Evolutionary conservation across 176 grass and related monocot species (phyloP).

Genomic region (Lolium multiflorum): DNA sequence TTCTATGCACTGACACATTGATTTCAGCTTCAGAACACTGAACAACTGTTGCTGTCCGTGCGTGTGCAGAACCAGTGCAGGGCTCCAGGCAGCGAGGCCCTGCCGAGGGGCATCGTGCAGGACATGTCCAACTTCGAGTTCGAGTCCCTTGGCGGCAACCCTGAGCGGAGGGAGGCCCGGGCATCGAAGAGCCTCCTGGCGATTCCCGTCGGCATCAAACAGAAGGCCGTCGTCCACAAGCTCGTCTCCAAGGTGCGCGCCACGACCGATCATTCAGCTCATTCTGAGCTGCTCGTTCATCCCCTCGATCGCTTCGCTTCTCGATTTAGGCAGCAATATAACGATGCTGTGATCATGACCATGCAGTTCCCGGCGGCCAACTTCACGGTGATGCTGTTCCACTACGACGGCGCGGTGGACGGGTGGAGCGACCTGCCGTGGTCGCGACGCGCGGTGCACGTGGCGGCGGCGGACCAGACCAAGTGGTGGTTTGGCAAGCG

Average conservation of each 20-base stretch:
- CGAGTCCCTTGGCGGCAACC: constrained; percentile 60
- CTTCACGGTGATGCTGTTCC: constrained; percentile 84
- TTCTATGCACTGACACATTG: neutral
- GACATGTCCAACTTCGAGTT: constrained; percentile 77
- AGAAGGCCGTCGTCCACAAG: constrained; percentile 75
- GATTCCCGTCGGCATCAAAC: constrained; percentile 83
- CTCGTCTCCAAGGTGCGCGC: constrained; percentile 79
- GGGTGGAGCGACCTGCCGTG: constrained; percentile 69
- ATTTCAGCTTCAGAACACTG: constrained; percentile 32
- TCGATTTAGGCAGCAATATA: neutral
- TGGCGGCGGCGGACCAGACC: constrained; percentile 72
- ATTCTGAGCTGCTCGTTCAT: neutral
- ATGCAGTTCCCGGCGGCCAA: constrained; percentile 57
- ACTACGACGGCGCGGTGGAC: constrained; percentile 81
- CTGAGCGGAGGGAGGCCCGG: constrained; percentile 27
- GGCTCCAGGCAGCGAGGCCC: constrained; percentile 66
- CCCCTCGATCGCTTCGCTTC: neutral
- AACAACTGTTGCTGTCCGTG: constrained; percentile 11
- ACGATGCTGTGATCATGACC: neutral
- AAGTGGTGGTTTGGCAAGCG: constrained; percentile 97
- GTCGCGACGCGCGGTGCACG: constrained; percentile 60
- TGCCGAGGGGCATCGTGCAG: constrained; percentile 84
- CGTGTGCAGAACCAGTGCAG: constrained; percentile 58
- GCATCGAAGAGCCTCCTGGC: constrained; percentile 73
- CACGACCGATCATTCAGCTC: neutral